A percentile compares a stretch with the other conserved stretches of the same genome.
Evolutionary conservation across 495 filamentous ascomycete genomes (phyloP).

Genomic region (Hypoxylon perforatum): DNA sequence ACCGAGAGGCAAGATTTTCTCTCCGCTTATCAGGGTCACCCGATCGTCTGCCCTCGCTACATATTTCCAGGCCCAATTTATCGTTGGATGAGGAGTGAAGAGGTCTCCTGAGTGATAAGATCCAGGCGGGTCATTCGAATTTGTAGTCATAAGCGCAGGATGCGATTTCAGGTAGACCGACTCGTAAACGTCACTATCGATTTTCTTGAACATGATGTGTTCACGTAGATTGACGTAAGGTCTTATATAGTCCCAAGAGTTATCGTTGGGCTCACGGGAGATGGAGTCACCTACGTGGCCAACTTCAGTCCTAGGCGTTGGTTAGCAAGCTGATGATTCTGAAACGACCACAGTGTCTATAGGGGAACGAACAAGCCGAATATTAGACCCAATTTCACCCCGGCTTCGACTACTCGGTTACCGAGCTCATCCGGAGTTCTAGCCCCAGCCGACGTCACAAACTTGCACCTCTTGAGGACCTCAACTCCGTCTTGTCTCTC

Average conservation of each 20-base stretch:
- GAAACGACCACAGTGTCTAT: not conserved
- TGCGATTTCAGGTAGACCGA: conserved; percentile 69
- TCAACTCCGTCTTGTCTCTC: conserved; percentile 61
- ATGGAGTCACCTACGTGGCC: conserved; percentile 63
- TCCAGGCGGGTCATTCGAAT: conserved; percentile 65
- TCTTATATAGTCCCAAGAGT: conserved; percentile 64
- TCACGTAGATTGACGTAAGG: conserved; percentile 58
- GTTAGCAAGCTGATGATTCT: conserved; percentile 22
- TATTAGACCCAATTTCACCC: conserved; percentile 60
- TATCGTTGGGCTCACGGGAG: conserved; percentile 55
- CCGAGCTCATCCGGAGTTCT: conserved; percentile 69
- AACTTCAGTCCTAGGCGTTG: conserved; percentile 61
- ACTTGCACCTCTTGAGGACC: conserved; percentile 55
- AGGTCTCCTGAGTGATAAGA: conserved; percentile 68
- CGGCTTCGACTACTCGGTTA: conserved; percentile 59
- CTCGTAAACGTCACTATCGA: conserved; percentile 60
- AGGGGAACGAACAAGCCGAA: conserved; percentile 63
- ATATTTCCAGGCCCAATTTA: conserved; percentile 72
- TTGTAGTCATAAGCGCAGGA: conserved; percentile 69
- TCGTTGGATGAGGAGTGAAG: conserved; percentile 69
- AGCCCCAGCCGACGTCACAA: conserved; percentile 64
- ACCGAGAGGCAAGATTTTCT: conserved; percentile 73
- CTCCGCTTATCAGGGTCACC: conserved; percentile 72
- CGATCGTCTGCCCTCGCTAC: conserved; percentile 70
- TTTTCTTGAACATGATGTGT: conserved; percentile 63